These are phyloP conservation scores for Cornus kousa DNA, from an alignment of 148 eudicot genomes.

Conservation along the genomic window DNA sequence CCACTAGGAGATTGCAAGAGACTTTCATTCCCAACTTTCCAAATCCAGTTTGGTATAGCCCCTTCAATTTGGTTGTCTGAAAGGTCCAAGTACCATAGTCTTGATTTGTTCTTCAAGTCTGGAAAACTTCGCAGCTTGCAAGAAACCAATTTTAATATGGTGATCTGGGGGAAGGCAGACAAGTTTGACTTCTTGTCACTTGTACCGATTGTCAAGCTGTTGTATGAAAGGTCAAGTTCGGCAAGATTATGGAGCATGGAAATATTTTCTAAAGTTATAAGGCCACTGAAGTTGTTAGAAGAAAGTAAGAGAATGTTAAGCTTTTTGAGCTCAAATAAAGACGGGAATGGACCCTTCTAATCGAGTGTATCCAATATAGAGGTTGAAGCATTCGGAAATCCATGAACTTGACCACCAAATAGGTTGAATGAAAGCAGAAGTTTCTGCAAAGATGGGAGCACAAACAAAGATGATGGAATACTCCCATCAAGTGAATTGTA, in stretches of 20 bases:
- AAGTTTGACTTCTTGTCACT: not conserved
- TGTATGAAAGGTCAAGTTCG: slow-evolving; percentile 25
- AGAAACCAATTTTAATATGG: slow-evolving; percentile 12
- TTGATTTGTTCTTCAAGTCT: not conserved
- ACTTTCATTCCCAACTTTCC: not conserved
- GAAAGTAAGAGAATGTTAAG: slow-evolving; percentile 21
- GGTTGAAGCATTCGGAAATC: not conserved
- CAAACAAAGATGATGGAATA: slow-evolving; percentile 22
- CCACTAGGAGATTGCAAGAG: not conserved
- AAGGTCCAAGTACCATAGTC: not conserved
- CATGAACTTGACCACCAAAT: slow-evolving; percentile 2
- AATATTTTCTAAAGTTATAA: slow-evolving; percentile 15
- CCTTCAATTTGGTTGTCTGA: not conserved
- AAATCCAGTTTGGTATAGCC: not conserved
- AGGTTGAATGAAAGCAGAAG: slow-evolving; percentile 11
- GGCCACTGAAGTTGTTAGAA: slow-evolving; percentile 23
- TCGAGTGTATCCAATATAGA: slow-evolving; percentile 15
- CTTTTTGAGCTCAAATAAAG: slow-evolving; percentile 12
- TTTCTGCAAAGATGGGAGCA: slow-evolving; percentile 13
- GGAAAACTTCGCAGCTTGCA: slow-evolving; percentile 19
- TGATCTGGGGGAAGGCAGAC: slow-evolving; percentile 22
- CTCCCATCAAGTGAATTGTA: slow-evolving; percentile 19
- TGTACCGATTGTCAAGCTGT: slow-evolving; percentile 21
- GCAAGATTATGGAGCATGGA: slow-evolving; percentile 21
- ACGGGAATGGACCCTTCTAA: slow-evolving; percentile 24